These are phyloP conservation scores for Backusella australiensis DNA, from an alignment of 192 early-diverging fungal species.

Conservation along the genomic window DNA sequence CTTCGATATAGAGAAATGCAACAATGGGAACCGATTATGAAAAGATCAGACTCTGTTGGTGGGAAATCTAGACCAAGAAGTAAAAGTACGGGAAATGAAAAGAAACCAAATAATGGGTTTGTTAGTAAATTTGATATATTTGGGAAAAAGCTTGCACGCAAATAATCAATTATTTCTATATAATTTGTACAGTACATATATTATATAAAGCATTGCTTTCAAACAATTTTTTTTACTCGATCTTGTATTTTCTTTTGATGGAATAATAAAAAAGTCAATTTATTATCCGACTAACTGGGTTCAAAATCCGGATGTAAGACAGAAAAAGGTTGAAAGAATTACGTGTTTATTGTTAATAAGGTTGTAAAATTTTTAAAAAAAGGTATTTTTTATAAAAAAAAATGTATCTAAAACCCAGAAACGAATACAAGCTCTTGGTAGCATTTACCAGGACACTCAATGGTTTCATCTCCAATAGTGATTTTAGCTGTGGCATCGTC, in stretches of 20 bases:
- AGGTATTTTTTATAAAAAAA: background rate
- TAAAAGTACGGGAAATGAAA: background rate
- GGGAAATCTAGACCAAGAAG: background rate
- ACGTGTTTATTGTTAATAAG: slow-evolving; percentile 1
- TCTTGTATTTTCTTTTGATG: background rate
- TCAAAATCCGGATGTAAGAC: background rate
- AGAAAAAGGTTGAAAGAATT: background rate
- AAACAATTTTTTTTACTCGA: background rate
- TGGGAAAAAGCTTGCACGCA: slow-evolving; percentile 3
- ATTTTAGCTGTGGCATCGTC: slow-evolving; percentile 72
- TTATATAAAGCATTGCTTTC: background rate
- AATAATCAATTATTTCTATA: background rate
- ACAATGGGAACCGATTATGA: background rate
- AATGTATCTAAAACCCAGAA: slow-evolving; percentile 35
- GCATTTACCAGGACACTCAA: slow-evolving; percentile 61
- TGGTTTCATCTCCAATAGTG: slow-evolving; percentile 63
- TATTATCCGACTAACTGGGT: background rate
- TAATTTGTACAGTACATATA: background rate
- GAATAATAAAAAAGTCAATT: background rate
- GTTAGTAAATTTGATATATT: background rate
- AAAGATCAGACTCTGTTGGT: background rate
- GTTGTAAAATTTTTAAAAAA: background rate
- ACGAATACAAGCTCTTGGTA: slow-evolving; percentile 85
- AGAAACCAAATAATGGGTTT: background rate
- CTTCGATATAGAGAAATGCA: background rate